A percentile compares a stretch with the other conserved stretches of the same genome.
Conservation (phyloP, 176 grass and related monocot genomes). For the Dactylis glomerata region DNA sequence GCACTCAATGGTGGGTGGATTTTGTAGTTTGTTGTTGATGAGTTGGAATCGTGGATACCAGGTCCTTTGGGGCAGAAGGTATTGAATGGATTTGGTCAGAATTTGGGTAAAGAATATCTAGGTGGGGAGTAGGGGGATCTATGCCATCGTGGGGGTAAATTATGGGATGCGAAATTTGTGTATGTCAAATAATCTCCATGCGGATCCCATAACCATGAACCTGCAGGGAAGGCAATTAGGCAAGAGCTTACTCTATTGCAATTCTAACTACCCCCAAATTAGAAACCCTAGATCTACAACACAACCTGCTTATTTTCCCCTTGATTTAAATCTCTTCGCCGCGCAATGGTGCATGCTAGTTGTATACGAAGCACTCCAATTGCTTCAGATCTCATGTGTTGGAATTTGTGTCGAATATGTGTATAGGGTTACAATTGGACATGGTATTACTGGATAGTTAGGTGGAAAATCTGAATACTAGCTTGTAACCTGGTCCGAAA, state of each 20-base stretch:
- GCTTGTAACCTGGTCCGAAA: background rate
- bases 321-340: background rate
- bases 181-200: background rate
- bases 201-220: background rate
- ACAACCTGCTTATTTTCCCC: background rate
- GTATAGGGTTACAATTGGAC: background rate
- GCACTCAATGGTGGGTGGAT: background rate
- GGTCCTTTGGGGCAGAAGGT: background rate
- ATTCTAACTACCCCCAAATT: background rate
- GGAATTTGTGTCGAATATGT: background rate
- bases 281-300: slow-evolving; percentile 9
- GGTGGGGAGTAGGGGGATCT: background rate
- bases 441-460: background rate
- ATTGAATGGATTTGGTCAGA: background rate
- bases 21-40: background rate
- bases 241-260: background rate
- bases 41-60: background rate
- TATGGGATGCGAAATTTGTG: background rate
- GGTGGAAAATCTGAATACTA: too few species aligned
- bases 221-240: background rate
- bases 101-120: background rate
- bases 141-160: background rate
- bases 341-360: background rate
- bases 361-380: background rate
- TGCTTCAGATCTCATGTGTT: background rate